These are phyloP conservation scores for Plantago ovata DNA, from an alignment of 257 asterid species.

Conservation along the genomic window DNA sequence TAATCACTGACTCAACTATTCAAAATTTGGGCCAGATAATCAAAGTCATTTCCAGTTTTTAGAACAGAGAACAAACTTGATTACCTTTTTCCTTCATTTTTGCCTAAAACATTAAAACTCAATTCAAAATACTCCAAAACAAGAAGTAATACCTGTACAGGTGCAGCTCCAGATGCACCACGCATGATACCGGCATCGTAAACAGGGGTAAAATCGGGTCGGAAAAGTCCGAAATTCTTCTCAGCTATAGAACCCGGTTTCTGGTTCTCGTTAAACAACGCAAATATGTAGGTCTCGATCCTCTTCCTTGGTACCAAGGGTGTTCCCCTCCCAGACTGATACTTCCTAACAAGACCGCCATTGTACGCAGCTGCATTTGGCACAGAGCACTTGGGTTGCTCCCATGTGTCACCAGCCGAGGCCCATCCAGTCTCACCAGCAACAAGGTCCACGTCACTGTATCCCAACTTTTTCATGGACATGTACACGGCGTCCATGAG, in stretches of 20 bases:
- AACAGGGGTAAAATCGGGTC: conserved; percentile 65
- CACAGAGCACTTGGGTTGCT: conserved; percentile 60
- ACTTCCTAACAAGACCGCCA: conserved; percentile 53
- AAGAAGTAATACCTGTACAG: conserved; percentile 14
- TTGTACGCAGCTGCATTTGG: conserved; percentile 72
- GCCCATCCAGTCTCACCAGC: conserved; percentile 97
- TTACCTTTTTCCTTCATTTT: no score
- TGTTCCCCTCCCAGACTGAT: conserved; percentile 52
- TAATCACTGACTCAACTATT: no score
- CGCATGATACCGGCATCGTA: conserved; percentile 68
- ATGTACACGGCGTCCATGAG: conserved; percentile 59
- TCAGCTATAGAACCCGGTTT: conserved; percentile 65
- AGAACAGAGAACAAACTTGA: no score
- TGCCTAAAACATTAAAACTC: no score
- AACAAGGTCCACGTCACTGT: conserved; percentile 62
- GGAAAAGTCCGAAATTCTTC: conserved; percentile 77
- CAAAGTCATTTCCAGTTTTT: no score
- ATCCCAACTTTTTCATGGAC: conserved; percentile 71
- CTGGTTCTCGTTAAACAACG: conserved; percentile 68
- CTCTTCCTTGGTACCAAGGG: conserved; percentile 72
- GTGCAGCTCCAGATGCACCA: conserved; percentile 31
- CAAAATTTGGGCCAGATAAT: no score
- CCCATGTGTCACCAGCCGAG: conserved; percentile 51
- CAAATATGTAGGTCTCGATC: conserved; percentile 64
- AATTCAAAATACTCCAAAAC: no score